Evolutionary conservation across 2,329 filamentous ascomycete species (phyloP).

Genomic region (Trichoderma sp.): DNA sequence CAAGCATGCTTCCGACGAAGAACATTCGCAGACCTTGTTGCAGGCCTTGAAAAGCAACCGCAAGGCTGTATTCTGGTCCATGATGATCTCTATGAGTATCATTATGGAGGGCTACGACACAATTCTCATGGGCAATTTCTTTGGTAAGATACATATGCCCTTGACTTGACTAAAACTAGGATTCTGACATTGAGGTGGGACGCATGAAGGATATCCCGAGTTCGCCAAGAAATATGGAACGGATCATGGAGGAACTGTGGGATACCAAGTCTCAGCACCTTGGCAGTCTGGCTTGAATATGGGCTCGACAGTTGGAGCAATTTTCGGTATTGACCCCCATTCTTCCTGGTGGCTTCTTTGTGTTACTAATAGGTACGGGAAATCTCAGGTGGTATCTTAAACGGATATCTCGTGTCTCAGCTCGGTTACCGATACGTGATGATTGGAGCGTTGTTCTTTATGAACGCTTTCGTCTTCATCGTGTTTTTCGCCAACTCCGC

Average conservation of each 20-base stretch:
- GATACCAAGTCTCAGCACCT: conserved; percentile 44
- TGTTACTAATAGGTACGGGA: conserved; percentile 30
- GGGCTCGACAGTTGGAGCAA: conserved; percentile 46
- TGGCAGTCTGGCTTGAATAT: conserved; percentile 55
- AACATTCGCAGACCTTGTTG: conserved; percentile 3
- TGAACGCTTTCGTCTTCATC: conserved; percentile 48
- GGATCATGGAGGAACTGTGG: conserved; percentile 8
- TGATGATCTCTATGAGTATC: conserved; percentile 39
- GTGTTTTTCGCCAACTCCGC: conserved; percentile 47
- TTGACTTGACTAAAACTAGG: background rate
- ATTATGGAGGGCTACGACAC: conserved; percentile 47
- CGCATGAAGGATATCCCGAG: conserved; percentile 29
- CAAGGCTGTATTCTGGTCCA: conserved; percentile 41
- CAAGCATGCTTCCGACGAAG: conserved; percentile 17
- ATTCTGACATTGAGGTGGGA: background rate
- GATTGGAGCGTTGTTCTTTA: conserved; percentile 31
- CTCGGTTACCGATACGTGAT: conserved; percentile 47
- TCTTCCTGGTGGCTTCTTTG: conserved; percentile 15
- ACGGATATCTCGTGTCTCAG: conserved; percentile 24
- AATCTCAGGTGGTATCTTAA: conserved; percentile 1
- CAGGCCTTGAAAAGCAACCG: conserved; percentile 33
- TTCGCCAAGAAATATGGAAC: conserved; percentile 16
- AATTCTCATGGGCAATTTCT: conserved; percentile 40
- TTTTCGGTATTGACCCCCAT: conserved; percentile 40
- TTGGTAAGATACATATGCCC: conserved; percentile 27